Conservation (phyloP, 257 asterid genomes). For the Nicotiana paniculata region DNA sequence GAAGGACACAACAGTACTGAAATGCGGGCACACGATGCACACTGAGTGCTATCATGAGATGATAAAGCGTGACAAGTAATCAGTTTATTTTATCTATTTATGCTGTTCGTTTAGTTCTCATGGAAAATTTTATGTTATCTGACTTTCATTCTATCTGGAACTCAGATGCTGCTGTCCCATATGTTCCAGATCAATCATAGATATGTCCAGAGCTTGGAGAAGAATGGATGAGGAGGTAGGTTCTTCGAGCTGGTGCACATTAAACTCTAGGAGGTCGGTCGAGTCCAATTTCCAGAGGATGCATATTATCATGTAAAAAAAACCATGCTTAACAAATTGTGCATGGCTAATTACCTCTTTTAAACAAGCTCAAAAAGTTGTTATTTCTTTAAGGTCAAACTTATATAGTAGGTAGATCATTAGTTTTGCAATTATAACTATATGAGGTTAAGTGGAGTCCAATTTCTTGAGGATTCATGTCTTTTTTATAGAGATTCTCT, state of each 20-base stretch:
- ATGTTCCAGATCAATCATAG: slow-evolving; percentile 76
- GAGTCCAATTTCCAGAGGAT: slow-evolving; percentile 1
- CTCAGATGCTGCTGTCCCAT: slow-evolving; percentile 86
- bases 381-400: background rate
- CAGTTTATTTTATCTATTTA: background rate
- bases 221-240: slow-evolving; percentile 77
- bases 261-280: background rate
- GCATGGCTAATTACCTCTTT: background rate
- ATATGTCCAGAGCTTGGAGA: slow-evolving; percentile 77
- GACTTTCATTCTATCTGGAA: background rate
- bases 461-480: background rate
- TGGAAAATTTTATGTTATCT: background rate
- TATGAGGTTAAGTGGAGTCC: background rate
- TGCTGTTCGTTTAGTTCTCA: background rate
- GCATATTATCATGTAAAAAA: background rate
- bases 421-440: slow-evolving; percentile 2
- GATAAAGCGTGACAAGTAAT: slow-evolving; percentile 81
- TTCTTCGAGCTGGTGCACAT: background rate
- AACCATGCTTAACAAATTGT: background rate
- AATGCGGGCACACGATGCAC: slow-evolving; percentile 98
- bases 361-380: background rate
- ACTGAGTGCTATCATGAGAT: slow-evolving; percentile 82
- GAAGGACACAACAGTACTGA: slow-evolving; percentile 88
- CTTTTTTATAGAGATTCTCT: background rate
- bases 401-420: background rate